A percentile compares a stretch with the other conserved stretches of the same genome.
Conservation (phyloP, 768 basidiomycete genomes). For the Dioszegia crocea region DNA sequence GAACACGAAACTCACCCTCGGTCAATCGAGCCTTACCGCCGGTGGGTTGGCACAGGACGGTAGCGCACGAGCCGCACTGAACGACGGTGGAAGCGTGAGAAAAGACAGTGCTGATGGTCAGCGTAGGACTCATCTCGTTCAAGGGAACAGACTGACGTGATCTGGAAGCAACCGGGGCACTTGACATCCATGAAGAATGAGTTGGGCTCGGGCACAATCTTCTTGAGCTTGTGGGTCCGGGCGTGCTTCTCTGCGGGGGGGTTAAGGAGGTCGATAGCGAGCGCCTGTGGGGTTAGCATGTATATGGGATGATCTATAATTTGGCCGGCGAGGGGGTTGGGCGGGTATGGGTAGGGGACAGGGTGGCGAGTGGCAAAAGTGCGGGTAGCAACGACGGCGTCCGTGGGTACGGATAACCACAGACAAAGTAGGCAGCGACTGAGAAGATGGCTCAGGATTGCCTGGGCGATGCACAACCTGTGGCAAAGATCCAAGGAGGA, state of each 20-base stretch:
- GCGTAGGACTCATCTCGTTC: background rate
- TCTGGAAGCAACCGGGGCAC: conserved; percentile 66
- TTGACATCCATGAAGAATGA: conserved; percentile 99
- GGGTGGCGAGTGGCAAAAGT: background rate
- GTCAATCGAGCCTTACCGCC: conserved; percentile 97
- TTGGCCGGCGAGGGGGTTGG: background rate
- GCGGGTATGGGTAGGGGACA: background rate
- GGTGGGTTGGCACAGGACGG: conserved; percentile 93
- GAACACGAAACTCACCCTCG: conserved; percentile 66
- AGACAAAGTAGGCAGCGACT: too few relatives aligned
- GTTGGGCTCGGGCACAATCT: conserved; percentile 95
- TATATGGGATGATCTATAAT: background rate
- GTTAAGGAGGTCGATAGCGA: conserved; percentile 97
- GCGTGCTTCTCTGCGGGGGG: conserved; percentile 80
- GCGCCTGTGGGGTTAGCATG: conserved; percentile 54
- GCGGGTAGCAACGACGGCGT: too few relatives aligned
- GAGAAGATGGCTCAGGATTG: too few relatives aligned
- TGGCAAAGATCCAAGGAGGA: too few relatives aligned
- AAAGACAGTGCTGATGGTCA: conserved; percentile 78
- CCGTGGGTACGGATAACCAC: too few relatives aligned
- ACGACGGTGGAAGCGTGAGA: conserved; percentile 99
- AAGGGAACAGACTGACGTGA: conserved; percentile 40
- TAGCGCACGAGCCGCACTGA: conserved; percentile 84
- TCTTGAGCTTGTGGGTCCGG: conserved; percentile 97
- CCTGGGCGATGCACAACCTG: too few relatives aligned